Percentiles rank a stretch among this genome's conserved stretches.
Conservation (phyloP, 2,329 filamentous ascomycete species). For the Bimuria novae-zelandiae region DNA sequence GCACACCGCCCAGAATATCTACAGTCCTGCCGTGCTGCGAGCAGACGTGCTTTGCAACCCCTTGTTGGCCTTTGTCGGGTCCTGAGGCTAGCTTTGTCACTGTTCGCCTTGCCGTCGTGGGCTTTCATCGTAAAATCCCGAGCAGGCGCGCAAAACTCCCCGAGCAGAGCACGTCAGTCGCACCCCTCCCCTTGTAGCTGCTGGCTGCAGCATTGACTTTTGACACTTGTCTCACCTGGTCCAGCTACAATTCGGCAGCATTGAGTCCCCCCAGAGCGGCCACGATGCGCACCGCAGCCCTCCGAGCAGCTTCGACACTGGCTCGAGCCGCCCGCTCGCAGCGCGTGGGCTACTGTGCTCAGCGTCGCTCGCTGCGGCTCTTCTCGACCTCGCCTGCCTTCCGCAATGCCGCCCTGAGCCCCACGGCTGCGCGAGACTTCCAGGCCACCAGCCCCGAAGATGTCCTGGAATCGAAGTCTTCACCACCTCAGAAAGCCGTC, state of each 20-base stretch:
- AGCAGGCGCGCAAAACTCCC: neutral
- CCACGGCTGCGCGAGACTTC: constrained; percentile 28
- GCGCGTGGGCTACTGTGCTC: constrained; percentile 26
- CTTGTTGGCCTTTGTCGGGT: constrained; percentile 4
- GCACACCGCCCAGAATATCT: neutral
- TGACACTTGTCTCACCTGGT: neutral
- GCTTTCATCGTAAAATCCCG: neutral
- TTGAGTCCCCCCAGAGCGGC: constrained; percentile 11
- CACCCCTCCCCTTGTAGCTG: neutral
- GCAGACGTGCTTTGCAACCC: neutral
- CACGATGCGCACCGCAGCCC: constrained; percentile 39
- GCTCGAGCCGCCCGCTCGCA: constrained; percentile 30
- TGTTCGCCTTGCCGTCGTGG: neutral
- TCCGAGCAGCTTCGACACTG: constrained; percentile 38
- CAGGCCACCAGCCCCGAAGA: constrained; percentile 34
- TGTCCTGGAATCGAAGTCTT: constrained; percentile 34
- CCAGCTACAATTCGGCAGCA: constrained; percentile 4
- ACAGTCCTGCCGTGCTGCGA: neutral
- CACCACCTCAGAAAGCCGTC: constrained; percentile 20
- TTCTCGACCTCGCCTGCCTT: constrained; percentile 20
- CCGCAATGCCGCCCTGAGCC: constrained; percentile 20
- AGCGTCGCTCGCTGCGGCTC: constrained; percentile 22
- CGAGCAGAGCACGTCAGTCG: neutral
- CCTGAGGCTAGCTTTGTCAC: constrained; percentile 1
- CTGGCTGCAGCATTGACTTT: neutral